Evolutionary conservation across 768 basidiomycete species (phyloP).

Genomic region (Porphyrellus cyaneotinctus): DNA sequence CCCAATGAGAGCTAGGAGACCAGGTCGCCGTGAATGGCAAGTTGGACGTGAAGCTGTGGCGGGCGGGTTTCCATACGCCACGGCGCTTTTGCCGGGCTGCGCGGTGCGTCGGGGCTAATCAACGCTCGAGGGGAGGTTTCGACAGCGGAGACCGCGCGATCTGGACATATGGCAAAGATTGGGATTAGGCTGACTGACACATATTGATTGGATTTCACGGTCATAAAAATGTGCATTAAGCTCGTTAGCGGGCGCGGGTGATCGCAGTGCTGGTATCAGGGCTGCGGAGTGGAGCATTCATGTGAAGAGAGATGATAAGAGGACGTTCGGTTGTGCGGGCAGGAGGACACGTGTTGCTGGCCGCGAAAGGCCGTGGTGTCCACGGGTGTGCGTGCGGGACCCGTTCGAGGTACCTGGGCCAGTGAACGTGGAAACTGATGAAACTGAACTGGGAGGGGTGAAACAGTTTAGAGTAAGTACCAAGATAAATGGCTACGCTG

Average conservation of each 20-base stretch:
- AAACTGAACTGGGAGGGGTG: constrained; percentile 1
- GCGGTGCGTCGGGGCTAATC: constrained; percentile 22
- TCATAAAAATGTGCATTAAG: constrained; percentile 7
- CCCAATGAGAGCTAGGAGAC: neutral
- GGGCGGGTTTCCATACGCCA: neutral
- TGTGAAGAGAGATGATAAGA: constrained; percentile 21
- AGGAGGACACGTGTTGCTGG: constrained; percentile 20
- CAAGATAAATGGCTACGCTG: neutral
- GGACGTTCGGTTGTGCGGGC: constrained; percentile 3
- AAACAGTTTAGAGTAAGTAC: neutral
- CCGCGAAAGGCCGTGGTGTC: constrained; percentile 17
- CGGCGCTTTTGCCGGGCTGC: constrained; percentile 6
- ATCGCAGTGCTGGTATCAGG: neutral
- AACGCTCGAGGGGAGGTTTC: constrained; percentile 1
- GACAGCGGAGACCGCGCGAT: constrained; percentile 24
- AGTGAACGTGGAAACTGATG: constrained; percentile 11
- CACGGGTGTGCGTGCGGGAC: constrained; percentile 14
- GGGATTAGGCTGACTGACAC: constrained; percentile 21
- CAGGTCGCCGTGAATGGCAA: neutral
- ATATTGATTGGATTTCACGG: constrained; percentile 14
- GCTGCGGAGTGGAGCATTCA: constrained; percentile 14
- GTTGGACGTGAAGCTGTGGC: neutral
- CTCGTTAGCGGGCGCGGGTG: constrained; percentile 8
- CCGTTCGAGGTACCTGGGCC: neutral
- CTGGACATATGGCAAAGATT: constrained; percentile 17